phyloP scores from a whole-genome alignment of 2,329 filamentous ascomycete species.

The Scopulariopsis brevicaulis region DNA sequence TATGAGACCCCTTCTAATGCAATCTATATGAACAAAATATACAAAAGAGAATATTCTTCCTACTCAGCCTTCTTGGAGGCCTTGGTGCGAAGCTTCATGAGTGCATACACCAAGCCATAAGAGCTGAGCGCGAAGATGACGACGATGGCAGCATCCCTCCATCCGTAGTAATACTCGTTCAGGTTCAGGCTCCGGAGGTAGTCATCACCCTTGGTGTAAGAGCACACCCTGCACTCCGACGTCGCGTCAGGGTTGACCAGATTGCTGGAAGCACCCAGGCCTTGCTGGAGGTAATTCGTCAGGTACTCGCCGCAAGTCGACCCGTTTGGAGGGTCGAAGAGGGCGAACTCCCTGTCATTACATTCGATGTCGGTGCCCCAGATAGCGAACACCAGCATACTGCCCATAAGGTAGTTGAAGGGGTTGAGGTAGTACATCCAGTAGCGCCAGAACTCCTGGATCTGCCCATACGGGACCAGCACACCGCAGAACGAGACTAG shows the following conservation, averaged over 20 bases:
- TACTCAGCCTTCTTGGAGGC: slow-evolving; percentile 31
- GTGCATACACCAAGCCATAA: slow-evolving; percentile 32
- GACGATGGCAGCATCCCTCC: slow-evolving; percentile 52
- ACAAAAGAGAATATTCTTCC: not conserved
- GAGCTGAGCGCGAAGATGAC: slow-evolving; percentile 42
- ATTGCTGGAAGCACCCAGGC: slow-evolving; percentile 32
- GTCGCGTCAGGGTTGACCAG: slow-evolving; percentile 50
- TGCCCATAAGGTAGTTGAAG: slow-evolving; percentile 49
- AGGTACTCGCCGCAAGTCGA: slow-evolving; percentile 50
- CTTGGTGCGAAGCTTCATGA: slow-evolving; percentile 38
- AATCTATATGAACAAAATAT: no score
- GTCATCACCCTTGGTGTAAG: slow-evolving; percentile 44
- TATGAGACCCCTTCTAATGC: no score
- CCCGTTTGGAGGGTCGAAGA: slow-evolving; percentile 35
- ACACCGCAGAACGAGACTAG: slow-evolving; percentile 66
- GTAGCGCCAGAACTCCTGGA: slow-evolving; percentile 56
- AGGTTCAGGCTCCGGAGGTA: slow-evolving; percentile 51
- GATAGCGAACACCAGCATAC: slow-evolving; percentile 38
- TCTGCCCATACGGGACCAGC: slow-evolving; percentile 51
- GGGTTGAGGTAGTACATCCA: slow-evolving; percentile 55
- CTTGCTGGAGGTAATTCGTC: slow-evolving; percentile 31
- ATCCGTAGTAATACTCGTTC: slow-evolving; percentile 49
- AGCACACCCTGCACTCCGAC: slow-evolving; percentile 45
- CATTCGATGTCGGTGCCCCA: slow-evolving; percentile 37
- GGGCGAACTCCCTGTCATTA: slow-evolving; percentile 32